Conservation (phyloP, 148 eudicot genomes). For the Chenopodium berlandieri region DNA sequence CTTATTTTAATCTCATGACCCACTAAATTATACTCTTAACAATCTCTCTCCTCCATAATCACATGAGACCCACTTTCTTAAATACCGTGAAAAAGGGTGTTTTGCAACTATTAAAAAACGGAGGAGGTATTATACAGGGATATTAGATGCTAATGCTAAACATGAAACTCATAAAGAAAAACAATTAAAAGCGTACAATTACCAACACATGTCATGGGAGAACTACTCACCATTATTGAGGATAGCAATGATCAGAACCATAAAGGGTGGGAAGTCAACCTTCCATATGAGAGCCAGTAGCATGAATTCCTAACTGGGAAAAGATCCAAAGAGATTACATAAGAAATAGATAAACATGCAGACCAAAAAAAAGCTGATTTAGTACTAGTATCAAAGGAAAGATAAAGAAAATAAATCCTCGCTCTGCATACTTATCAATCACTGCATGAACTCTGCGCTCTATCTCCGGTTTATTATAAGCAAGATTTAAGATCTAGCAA, state of each 20-base stretch:
- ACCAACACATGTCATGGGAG: slow-evolving; percentile 1
- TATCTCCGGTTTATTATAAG: slow-evolving; percentile 44
- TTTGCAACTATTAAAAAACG: too few relatives aligned
- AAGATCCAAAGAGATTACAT: neutral
- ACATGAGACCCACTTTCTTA: too few relatives aligned
- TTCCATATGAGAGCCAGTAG: slow-evolving; percentile 53
- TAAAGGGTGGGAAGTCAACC: slow-evolving; percentile 56
- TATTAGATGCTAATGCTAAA: too few relatives aligned
- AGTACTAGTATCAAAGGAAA: neutral
- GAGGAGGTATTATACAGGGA: neutral
- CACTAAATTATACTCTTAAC: too few relatives aligned
- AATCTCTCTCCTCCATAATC: too few relatives aligned
- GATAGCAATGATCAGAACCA: slow-evolving; percentile 59
- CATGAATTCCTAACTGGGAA: slow-evolving; percentile 49
- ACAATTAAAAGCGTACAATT: neutral
- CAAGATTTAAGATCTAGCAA: slow-evolving; percentile 46
- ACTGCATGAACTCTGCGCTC: slow-evolving; percentile 49
- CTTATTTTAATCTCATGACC: too few relatives aligned
- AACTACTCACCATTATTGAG: slow-evolving; percentile 42
- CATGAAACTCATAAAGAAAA: neutral
- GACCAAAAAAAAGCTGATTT: neutral
- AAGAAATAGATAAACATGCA: slow-evolving; percentile 1
- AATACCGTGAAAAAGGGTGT: too few relatives aligned
- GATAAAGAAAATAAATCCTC: slow-evolving; percentile 31
- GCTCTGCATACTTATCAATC: slow-evolving; percentile 57